Evolutionary conservation across 306 rosid genomes (phyloP), one percentile per base, ranked within the genome.

Genomic region (Pachyrhizus erosus): DNA sequence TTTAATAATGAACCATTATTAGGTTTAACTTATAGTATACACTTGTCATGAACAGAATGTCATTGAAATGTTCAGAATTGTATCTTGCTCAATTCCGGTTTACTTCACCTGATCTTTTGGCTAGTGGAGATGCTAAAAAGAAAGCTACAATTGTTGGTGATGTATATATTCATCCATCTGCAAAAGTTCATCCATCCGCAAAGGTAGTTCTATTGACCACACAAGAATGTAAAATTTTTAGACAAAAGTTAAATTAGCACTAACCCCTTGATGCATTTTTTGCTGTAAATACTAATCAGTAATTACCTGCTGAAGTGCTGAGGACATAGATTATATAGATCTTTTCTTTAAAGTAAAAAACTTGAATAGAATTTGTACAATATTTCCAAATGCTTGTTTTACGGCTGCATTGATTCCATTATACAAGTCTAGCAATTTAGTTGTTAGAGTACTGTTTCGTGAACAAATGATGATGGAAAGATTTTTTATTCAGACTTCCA

Each of bases 111-210:
- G 57, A 90, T 73, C 89, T 93, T 67, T 86, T 96, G 91, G 91
- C 87, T 18, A 80, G 89, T 81, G 97, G 97, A 69, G 92, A 96
- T 69, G 97, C 97, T 71, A 76, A 76, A 17, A 93, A 34, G 79
- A 87, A 62, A 73, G 93, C 98, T 9, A 85, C 65, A 64, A 84
- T 93, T 72, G 83, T 85, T 24, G 98, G 97, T 29, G 94, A 96
- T 84, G 99, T 90, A 23, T 96, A 87, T 80, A 73, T 96, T 80
- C 99, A 96, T 86, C 98, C 98, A 51, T 96, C 99, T 13, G 99
- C 98, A 3, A 96, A 93, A 93, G 90, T 96, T 61, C 97, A 96
- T 82, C 99, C 97, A 73, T 92, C 90, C 33, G 97, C 99, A 13
- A 93, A 96, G 96, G 99, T 95, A 85, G 43, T 78, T 72, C 79